Percentiles rank a stretch among this genome's conserved stretches.
Conservation (phyloP, 78 protist genomes). For the Speleostelium caveatum region DNA sequence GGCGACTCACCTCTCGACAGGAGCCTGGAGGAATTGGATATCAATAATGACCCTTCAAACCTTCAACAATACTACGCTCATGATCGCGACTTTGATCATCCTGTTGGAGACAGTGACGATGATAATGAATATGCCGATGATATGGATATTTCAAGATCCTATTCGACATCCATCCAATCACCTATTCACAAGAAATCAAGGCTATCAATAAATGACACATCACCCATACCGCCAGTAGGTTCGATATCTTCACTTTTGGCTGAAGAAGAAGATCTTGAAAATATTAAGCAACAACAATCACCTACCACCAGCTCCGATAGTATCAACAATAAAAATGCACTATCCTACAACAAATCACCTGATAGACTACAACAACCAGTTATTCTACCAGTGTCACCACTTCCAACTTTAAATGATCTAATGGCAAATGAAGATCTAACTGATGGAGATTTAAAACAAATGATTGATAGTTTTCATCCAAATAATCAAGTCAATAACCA, state of each 20-base stretch:
- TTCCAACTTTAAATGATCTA: slow-evolving; percentile 34
- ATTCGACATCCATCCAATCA: neutral
- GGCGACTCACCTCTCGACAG: neutral
- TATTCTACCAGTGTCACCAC: slow-evolving; percentile 6
- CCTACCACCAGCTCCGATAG: neutral
- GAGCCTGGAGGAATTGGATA: too few relatives aligned
- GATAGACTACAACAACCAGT: neutral
- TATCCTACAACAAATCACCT: neutral
- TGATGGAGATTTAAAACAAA: slow-evolving; percentile 37
- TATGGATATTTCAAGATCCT: neutral
- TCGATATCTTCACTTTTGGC: neutral
- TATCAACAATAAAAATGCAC: neutral
- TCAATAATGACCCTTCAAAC: neutral
- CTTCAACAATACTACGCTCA: neutral
- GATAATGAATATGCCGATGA: neutral
- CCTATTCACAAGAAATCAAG: neutral
- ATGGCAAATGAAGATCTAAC: slow-evolving; percentile 18
- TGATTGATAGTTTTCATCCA: slow-evolving; percentile 16
- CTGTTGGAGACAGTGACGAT: neutral
- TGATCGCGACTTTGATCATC: too few relatives aligned
- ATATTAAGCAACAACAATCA: neutral
- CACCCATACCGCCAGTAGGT: neutral
- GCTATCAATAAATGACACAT: neutral
- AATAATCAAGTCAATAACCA: neutral
- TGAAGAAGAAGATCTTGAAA: slow-evolving; percentile 12